Base-by-base conservation (phyloP, 345 rosid genomes). In the Pelargonium nanum region DNA sequence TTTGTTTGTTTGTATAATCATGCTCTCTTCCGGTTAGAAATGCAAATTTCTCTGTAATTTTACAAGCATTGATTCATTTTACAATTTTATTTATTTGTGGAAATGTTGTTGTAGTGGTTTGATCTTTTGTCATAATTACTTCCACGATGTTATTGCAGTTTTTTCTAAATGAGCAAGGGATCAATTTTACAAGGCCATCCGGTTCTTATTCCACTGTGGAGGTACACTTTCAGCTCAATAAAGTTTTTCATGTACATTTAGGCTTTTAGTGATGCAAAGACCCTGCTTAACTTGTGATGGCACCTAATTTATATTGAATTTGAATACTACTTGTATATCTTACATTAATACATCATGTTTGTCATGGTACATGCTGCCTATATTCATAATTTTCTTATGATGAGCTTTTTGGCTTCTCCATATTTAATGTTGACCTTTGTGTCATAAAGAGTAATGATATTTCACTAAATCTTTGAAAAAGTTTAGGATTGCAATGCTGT, bases 191-290 rank as follows among this genome's bases (percentile, higher is more conserved):
- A 55, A 25, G 72, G 21, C 67, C 73, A 57, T 68, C 80, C 34
- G 59, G 62, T 30, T 75, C 83, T 65, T 75, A 70, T 60, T 59
- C 69, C 55, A 25, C 64, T 13, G 12, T 25, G 24, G 80, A 75
- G 77, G 83, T 78, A 62, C 28, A 53, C 30, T 25, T 52, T 63
- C 22, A 22, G 32, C 25, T 51, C 6, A 51, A 51, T 10, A 51
- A 51, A 17, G 4, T 51, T 51, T 19, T 16, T 51, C 12, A 51
- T 51, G 21, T 51, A 7, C 19, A 51, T 51, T 51, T 19, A 51
- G 19, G 4, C 8, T 51, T n/a, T 51, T 13, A 51, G 8, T 51
- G 54, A 20, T 51, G 22, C 12, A 51, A 19, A 51, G 1, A 12
- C 4, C 54, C 5, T 7, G 1, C 7, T 17, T 17, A 19, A 51